Evolutionary conservation across 192 early-diverging fungal species (phyloP).

Genomic region (Mortierella alpina): DNA sequence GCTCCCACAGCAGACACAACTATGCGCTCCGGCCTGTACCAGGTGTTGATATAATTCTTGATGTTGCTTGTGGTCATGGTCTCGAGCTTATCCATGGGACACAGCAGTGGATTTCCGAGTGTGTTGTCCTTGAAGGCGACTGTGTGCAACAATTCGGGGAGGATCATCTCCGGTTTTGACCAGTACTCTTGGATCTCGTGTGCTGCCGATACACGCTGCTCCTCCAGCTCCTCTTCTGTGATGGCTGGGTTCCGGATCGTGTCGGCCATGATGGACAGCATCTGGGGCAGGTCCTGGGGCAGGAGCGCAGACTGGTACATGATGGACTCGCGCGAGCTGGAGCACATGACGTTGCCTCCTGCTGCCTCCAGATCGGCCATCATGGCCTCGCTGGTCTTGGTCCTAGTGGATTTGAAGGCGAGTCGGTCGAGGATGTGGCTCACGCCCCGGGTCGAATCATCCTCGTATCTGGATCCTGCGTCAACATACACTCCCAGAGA

Average conservation of each 20-base stretch:
- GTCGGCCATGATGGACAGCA: conserved; percentile 82
- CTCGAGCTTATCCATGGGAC: conserved; percentile 74
- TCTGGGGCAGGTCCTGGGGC: conserved; percentile 77
- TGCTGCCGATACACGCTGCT: conserved; percentile 77
- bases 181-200: conserved; percentile 93
- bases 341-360: conserved; percentile 91
- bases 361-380: conserved; percentile 84
- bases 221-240: conserved; percentile 81
- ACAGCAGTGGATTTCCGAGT: conserved; percentile 84
- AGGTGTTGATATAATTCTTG: conserved; percentile 75
- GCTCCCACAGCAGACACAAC: conserved; percentile 90
- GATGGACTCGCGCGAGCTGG: conserved; percentile 91
- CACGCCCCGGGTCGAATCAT: conserved; percentile 71
- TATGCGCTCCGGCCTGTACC: conserved; percentile 94
- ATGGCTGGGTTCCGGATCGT: conserved; percentile 83
- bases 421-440: conserved; percentile 91
- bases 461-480: conserved; percentile 91
- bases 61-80: conserved; percentile 76
- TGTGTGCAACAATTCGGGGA: conserved; percentile 90
- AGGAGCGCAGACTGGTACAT: conserved; percentile 96
- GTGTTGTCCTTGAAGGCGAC: conserved; percentile 83
- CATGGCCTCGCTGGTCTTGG: conserved; percentile 74
- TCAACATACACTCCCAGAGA: conserved; percentile 91
- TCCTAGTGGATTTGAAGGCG: conserved; percentile 92
- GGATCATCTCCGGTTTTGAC: conserved; percentile 84